Base-by-base conservation (phyloP, 345 rosid genomes). In the Chamaenerion angustifolium region DNA sequence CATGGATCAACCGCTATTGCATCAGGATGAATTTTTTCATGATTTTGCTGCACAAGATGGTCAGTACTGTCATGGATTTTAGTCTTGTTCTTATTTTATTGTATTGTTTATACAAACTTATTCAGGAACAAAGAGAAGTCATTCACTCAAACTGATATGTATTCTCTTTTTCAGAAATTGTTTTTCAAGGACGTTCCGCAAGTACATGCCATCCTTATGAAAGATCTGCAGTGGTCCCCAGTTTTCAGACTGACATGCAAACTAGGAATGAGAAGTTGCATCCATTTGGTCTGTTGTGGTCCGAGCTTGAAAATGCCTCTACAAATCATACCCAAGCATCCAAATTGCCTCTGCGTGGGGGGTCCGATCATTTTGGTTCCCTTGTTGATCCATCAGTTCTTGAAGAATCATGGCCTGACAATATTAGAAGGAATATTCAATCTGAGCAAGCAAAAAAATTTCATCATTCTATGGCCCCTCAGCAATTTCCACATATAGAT, bases 231-330 rank as follows among this genome's bases (percentile, higher is more conserved):
- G n/a, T n/a, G n/a, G n/a, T 57, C 77, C 77, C 60, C 71, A 21
- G 25, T 4, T 21, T 21, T 21, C 25, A 21, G 2, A 21, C 25
- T 21, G 25, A 57, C 44, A 21, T 73, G 48, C 68, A 70, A 15
- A 68, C 51, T 56, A 68, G 66, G 46, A 70, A 60, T 46, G 76
- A 75, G 46, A 75, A 71, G 66, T 43, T 72, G 66, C 81, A 81
- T 43, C 83, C 74, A 18, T 73, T 81, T 63, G 83, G 83, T 46
- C 54, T 81, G 57, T 66, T 77, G 12, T 72, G 80, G 83, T 75
- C 88, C 11, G 83, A 81, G 71, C 75, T 77, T 58, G 88, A 75
- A 67, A 69, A 61, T 57, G 56, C 70, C 48, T 65, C 64, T 44
- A 23, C 66, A 52, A 72, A 72, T 51, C 67, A 62, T 43, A 60